Evolutionary conservation across 257 asterid species (phyloP), one percentile per base, ranked within the genome.

Genomic region (Solanum rostratum): DNA sequence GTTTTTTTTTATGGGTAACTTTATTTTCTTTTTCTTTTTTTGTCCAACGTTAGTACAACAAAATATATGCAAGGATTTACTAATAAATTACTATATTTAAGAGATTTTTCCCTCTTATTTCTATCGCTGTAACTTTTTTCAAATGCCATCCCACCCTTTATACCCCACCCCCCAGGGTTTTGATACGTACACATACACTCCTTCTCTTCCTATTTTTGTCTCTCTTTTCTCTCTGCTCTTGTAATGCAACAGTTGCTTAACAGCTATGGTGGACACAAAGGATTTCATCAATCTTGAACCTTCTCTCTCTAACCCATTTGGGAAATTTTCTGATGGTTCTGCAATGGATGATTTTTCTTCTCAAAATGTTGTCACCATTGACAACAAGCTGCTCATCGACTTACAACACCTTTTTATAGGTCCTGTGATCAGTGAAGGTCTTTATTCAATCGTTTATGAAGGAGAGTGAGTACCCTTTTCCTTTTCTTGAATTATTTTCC

Each of bases 391-490:
- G 30, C 52, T 92, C 85, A 84, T 93, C 79, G 93, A 91, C 86
- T 81, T 71, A 24, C 62, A 29, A 54, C 85, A 85, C 83, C 93
- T 93, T 70, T 50, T 70, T 20, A 83, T 90, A 43, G 97, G 94
- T 37, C 83, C 87, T 27, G 80, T 88, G 89, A 84, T 93, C 88
- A 89, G 92, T 76, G 95, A 88, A 57, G 92, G 95, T 2, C 81
- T 76, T 37, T 86, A 89, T 53, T 90, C 97, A 16, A 69, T 85
- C 41, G 95, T 93, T 37, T 90, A 92, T 62, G 87, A 91, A 86
- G 97, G 95, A 81, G 53, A 79, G 97, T 93, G 84, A 90, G 95
- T 88, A 2, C 29, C 59, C 50, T 19, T 66, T 76, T 55, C 20
- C 14, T 19, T 70, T 70, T 70, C 79, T 65, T 41, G 39, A 10